phyloP scores from a whole-genome alignment of 2,329 filamentous ascomycete species.

The Tolypocladium endophyticum region DNA sequence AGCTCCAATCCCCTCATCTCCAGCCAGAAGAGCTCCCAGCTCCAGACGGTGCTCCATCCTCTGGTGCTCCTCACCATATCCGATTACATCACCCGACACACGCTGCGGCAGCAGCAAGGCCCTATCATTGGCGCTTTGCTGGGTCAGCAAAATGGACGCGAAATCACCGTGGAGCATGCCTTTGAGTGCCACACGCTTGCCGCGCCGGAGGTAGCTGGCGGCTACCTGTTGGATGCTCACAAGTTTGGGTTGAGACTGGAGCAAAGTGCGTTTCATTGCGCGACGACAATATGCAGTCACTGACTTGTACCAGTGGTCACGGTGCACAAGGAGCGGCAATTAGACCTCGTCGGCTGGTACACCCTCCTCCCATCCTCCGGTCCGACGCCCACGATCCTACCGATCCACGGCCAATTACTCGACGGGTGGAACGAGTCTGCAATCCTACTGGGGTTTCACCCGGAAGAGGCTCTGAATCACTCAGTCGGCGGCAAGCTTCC shows the following conservation, averaged over 20 bases:
- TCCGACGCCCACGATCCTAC: slow-evolving; percentile 57
- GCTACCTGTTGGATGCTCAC: slow-evolving; percentile 50
- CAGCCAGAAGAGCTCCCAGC: slow-evolving; percentile 57
- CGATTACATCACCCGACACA: slow-evolving; percentile 90
- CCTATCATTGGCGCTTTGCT: slow-evolving; percentile 81
- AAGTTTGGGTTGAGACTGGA: slow-evolving; percentile 75
- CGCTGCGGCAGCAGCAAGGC: slow-evolving; percentile 61
- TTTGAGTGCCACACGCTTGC: slow-evolving; percentile 64
- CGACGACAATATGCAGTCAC: neutral
- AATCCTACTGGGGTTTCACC: slow-evolving; percentile 82
- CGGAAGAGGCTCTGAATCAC: slow-evolving; percentile 41
- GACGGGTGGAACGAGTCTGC: slow-evolving; percentile 70
- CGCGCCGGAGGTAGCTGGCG: slow-evolving; percentile 36
- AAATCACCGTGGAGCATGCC: slow-evolving; percentile 85
- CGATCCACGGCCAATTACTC: slow-evolving; percentile 70
- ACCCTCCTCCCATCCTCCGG: slow-evolving; percentile 64
- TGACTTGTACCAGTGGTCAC: slow-evolving; percentile 56
- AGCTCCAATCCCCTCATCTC: slow-evolving; percentile 50
- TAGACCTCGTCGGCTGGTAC: slow-evolving; percentile 90
- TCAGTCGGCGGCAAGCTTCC: slow-evolving; percentile 71
- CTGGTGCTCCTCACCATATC: slow-evolving; percentile 93
- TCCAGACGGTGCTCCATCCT: slow-evolving; percentile 79
- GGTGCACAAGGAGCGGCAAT: slow-evolving; percentile 73
- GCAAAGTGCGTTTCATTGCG: slow-evolving; percentile 50
- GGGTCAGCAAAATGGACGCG: slow-evolving; percentile 81